Evolutionary conservation across 2,329 filamentous ascomycete species (phyloP), one percentile per base, ranked within the genome.

Genomic region (Blumeria graminis): DNA sequence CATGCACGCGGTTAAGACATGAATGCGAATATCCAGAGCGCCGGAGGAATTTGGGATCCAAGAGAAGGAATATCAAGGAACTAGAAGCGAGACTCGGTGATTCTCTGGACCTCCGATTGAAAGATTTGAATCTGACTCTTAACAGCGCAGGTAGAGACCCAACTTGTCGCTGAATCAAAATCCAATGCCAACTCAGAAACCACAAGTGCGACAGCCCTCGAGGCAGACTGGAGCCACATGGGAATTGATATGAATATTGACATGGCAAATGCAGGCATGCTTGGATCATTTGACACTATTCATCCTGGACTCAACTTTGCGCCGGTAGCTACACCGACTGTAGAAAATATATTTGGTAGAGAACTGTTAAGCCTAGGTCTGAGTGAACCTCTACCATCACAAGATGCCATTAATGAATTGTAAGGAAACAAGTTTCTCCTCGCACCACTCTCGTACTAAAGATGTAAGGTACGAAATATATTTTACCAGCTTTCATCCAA

Each of bases 11-110:
- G 61, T 70, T 89, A 51, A 76, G 80, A 55, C 80, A 82, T 66
- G 81, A 86, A 56, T 95, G 90, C 69, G 76, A 84, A 57, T 95
- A 94, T 68, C 89, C 93, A 59, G 86, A 93, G 69, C 84, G 88
- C 57, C 76, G 88, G 65, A 82, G 86, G 70, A 94, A 94, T 71
- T 86, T 86, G 56, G 84, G 86, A 4, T 83, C 86, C 18, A 94
- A 93, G 71, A 76, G 88, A 64, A 81, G 85, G 61, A 94, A 94
- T 68, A 89, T 94, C 59, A 92, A 85, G 71, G 83, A 92, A 66
- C 72, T 95, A 57, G 90, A 95, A 68, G 86, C 86, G 61, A 78
- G 90, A 65, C 71, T 95, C 66, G 84, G 86, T 92, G 16, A 78
- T 61, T 28, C 22, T 28, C 22, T 28, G 22, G 22, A 28, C 22